These are phyloP conservation scores for Zymoseptoria passerinii DNA, from an alignment of 2,329 filamentous ascomycete genomes.

Conservation along the genomic window DNA sequence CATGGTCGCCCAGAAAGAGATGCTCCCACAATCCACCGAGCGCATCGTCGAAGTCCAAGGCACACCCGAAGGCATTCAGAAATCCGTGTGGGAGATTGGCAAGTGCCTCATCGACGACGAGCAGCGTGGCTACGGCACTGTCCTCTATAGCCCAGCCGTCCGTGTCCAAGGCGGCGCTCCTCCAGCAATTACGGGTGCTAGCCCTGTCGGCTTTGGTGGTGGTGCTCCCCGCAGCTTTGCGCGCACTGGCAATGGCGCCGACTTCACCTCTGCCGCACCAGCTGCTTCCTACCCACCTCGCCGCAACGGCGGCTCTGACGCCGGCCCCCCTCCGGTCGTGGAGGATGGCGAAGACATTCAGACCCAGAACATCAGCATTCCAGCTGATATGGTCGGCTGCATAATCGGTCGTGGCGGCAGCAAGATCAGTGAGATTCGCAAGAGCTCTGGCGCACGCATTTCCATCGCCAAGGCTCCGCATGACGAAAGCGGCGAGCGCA, in stretches of 20 bases:
- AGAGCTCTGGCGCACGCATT: constrained; percentile 91
- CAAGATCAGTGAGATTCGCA: constrained; percentile 98
- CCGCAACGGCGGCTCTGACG: constrained; percentile 63
- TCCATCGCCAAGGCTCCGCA: constrained; percentile 96
- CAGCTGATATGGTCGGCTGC: constrained; percentile 98
- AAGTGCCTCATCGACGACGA: constrained; percentile 97
- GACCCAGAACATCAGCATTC: constrained; percentile 99
- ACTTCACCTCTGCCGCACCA: constrained; percentile 74
- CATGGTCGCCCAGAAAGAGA: constrained; percentile 99
- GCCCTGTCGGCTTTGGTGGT: constrained; percentile 35
- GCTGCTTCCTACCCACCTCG: constrained; percentile 64
- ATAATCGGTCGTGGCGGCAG: constrained; percentile 92
- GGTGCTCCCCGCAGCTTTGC: constrained; percentile 59
- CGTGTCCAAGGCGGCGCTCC: constrained; percentile 64
- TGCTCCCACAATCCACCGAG: constrained; percentile 97
- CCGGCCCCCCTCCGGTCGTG: constrained; percentile 71
- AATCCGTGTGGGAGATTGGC: constrained; percentile 96
- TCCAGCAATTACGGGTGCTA: constrained; percentile 43
- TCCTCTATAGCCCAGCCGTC: constrained; percentile 93
- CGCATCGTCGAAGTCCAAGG: constrained; percentile 96
- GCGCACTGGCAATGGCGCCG: constrained; percentile 89
- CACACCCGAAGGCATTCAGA: constrained; percentile 88
- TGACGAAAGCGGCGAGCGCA: constrained; percentile 94
- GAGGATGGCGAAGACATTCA: constrained; percentile 97
- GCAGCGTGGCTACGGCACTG: constrained; percentile 92